Evolutionary conservation across 192 early-diverging fungal species (phyloP).

Genomic region (Spizellomyces punctatus): DNA sequence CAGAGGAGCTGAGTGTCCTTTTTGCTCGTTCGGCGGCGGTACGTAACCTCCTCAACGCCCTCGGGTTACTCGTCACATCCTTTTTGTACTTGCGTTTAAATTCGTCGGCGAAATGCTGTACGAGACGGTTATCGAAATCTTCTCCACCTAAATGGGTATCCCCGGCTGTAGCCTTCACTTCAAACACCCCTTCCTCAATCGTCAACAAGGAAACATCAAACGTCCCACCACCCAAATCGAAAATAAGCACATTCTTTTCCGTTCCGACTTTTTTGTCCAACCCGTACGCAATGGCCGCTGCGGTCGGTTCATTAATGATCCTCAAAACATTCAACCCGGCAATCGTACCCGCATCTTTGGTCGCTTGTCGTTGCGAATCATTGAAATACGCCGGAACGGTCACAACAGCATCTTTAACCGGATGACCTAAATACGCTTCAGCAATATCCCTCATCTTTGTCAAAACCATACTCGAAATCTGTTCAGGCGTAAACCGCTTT

Average conservation of each 20-base stretch:
- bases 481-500: slow-evolving; percentile 90
- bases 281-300: slow-evolving; percentile 97
- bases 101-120: slow-evolving; percentile 89
- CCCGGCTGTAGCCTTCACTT: slow-evolving; percentile 92
- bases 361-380: slow-evolving; percentile 94
- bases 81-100: slow-evolving; percentile 98
- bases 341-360: slow-evolving; percentile 93
- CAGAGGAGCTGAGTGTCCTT: slow-evolving; percentile 81
- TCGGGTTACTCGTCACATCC: slow-evolving; percentile 86
- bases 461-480: slow-evolving; percentile 91
- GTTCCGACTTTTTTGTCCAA: slow-evolving; percentile 84
- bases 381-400: slow-evolving; percentile 95
- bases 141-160: slow-evolving; percentile 96
- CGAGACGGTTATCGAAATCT: slow-evolving; percentile 99
- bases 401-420: slow-evolving; percentile 83
- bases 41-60: slow-evolving; percentile 92
- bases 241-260: slow-evolving; percentile 86
- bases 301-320: slow-evolving; percentile 97
- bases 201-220: slow-evolving; percentile 95
- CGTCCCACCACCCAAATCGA: slow-evolving; percentile 90
- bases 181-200: slow-evolving; percentile 93
- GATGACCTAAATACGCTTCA: slow-evolving; percentile 75
- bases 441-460: slow-evolving; percentile 96
- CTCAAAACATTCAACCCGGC: slow-evolving; percentile 90
- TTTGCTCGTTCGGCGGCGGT: slow-evolving; percentile 95